Evolutionary conservation across 1,139 yeast genomes (phyloP).

Genomic region (Debaryomyces nepalensis): DNA sequence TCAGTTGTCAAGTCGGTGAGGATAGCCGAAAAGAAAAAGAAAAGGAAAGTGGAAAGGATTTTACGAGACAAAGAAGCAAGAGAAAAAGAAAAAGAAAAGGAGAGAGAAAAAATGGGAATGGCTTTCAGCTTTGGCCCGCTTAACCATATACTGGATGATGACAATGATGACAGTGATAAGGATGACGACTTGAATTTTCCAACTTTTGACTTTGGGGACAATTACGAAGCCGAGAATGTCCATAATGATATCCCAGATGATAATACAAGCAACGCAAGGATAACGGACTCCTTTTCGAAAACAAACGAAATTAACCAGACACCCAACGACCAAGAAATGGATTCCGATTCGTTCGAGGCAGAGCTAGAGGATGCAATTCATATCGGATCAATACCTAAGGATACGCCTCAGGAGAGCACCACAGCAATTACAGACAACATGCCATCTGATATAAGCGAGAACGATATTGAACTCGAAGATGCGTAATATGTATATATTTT

Average conservation of each 20-base stretch:
- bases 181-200: slow-evolving; percentile 10
- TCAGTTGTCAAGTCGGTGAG: slow-evolving; percentile 42
- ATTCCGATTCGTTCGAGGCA: slow-evolving; percentile 9
- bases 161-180: slow-evolving; percentile 24
- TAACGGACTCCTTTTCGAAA: neutral
- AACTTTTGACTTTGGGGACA: slow-evolving; percentile 7
- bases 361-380: slow-evolving; percentile 9
- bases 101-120: slow-evolving; percentile 30
- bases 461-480: slow-evolving; percentile 1
- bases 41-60: slow-evolving; percentile 26
- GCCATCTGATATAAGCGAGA: neutral
- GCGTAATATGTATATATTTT: neutral
- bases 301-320: neutral
- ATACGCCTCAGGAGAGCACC: neutral
- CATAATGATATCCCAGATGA: neutral
- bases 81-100: slow-evolving; percentile 26
- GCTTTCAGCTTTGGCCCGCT: slow-evolving; percentile 36
- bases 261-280: neutral
- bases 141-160: slow-evolving; percentile 29
- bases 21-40: slow-evolving; percentile 35
- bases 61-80: slow-evolving; percentile 27
- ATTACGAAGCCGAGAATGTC: slow-evolving; percentile 5
- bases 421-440: neutral
- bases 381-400: neutral
- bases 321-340: neutral